A percentile compares a stretch with the other conserved stretches of the same genome.
These are phyloP conservation scores for Trametes cingulata DNA, from an alignment of 768 basidiomycete species.

Conservation along the genomic window DNA sequence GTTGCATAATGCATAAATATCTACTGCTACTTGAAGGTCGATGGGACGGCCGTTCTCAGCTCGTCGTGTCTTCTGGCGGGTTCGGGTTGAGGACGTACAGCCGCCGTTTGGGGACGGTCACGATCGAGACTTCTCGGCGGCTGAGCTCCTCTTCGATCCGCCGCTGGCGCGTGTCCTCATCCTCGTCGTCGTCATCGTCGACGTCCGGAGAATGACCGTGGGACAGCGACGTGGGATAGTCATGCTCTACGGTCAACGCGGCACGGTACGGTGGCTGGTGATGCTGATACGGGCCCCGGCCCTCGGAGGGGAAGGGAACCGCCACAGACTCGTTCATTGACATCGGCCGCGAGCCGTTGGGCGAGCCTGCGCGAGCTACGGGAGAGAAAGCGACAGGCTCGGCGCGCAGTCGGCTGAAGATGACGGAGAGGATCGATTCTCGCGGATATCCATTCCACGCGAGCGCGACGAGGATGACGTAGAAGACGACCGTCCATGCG, in stretches of 20 bases:
- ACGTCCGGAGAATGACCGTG: conserved; percentile 55
- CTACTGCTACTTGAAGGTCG: background rate
- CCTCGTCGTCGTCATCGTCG: conserved; percentile 65
- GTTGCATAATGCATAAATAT: conserved; percentile 22
- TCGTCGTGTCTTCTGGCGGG: conserved; percentile 31
- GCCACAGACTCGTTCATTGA: conserved; percentile 43
- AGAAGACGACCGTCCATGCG: conserved; percentile 60
- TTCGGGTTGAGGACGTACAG: conserved; percentile 69
- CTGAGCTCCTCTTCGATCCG: conserved; percentile 82
- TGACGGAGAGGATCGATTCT: conserved; percentile 54
- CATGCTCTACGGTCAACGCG: conserved; percentile 38
- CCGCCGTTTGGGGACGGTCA: conserved; percentile 70
- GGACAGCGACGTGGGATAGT: conserved; percentile 36
- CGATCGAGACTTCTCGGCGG: conserved; percentile 80
- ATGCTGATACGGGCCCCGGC: conserved; percentile 64
- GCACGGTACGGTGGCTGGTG: conserved; percentile 64
- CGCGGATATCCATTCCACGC: conserved; percentile 62
- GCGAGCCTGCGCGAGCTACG: conserved; percentile 28
- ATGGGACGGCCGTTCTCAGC: background rate
- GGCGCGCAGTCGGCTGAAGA: conserved; percentile 47
- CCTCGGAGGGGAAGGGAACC: conserved; percentile 44
- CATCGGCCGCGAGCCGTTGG: conserved; percentile 37
- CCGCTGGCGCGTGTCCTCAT: conserved; percentile 72
- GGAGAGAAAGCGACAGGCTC: conserved; percentile 34
- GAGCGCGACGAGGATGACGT: conserved; percentile 49